Evolutionary conservation across 2,329 filamentous ascomycete species (phyloP).

Genomic region (Paecilomyces sp.): DNA sequence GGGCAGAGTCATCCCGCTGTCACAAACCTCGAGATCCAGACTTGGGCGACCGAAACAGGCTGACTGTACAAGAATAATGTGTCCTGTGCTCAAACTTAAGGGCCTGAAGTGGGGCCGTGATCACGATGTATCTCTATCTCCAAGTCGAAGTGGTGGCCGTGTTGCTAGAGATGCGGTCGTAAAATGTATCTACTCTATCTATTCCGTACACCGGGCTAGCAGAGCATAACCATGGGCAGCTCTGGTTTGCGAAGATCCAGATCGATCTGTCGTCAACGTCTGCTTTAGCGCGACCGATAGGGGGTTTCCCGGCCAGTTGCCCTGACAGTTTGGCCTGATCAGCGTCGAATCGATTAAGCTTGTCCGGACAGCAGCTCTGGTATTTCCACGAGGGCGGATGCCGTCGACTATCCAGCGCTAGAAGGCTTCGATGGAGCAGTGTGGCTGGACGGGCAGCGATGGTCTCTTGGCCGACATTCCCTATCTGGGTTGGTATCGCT

Average conservation of each 20-base stretch:
- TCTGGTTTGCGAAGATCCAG: neutral
- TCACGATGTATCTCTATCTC: neutral
- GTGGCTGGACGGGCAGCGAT: neutral
- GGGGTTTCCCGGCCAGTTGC: neutral
- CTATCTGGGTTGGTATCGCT: neutral
- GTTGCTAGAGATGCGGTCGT: neutral
- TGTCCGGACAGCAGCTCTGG: neutral
- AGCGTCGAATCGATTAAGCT: neutral
- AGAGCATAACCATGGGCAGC: neutral
- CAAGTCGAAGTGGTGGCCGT: neutral
- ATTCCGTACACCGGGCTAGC: too few species aligned
- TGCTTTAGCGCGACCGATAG: neutral
- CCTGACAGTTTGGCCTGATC: neutral
- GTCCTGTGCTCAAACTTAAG: neutral
- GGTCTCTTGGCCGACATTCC: neutral
- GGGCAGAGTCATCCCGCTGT: neutral
- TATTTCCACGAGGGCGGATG: constrained; percentile 1
- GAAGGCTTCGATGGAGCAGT: neutral
- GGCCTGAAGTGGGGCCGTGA: neutral
- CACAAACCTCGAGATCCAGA: neutral
- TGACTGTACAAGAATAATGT: neutral
- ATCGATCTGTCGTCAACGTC: neutral
- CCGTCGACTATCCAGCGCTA: neutral
- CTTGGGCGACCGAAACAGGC: neutral
- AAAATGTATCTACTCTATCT: neutral